Evolutionary conservation across 164 flowering plant species (phyloP), one percentile per base, ranked within the genome.

Genomic region (Chimonanthus praecox): DNA sequence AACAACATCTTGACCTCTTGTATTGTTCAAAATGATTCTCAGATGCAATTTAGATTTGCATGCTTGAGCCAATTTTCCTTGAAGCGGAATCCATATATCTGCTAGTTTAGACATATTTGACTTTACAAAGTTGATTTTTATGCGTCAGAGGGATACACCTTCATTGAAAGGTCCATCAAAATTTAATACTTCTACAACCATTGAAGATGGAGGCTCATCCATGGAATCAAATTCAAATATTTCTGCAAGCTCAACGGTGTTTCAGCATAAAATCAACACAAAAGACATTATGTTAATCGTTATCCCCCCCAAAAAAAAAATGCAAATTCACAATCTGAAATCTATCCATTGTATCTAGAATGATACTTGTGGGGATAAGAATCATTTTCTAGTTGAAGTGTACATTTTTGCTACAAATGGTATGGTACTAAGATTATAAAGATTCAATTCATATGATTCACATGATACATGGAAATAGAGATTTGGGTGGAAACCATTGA

Each of bases 161-260:
- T 95, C 96, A 81, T 88, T 90, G 76, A 95, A 92, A 69, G 98
- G 99, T 58, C 97, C 99, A 86, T 95, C 99, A 85, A 95, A 94
- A 85, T 92, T 97, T 78, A 72, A 95, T 75, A 92, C 92, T 86
- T 92, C 98, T 62, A 94, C 87, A 70, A 85, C 92, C 82, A 95
- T 78, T 75, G 85, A 77, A 69, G 99, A 95, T 71, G 99, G 99
- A 67, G 96, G 93, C 33, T 95, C 98, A 69, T 89, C 94, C 97
- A 90, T 95, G 65, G 99, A 98, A 84, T 95, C 98, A 83, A 95
- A 95, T 80, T 92, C 99, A 84, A 91, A 92, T 82, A 95, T 90
- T 83, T 95, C 99, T 95, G 92, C 83, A 86, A 65, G 45, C 62
- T 33, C 71, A 81, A 51, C 58, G 80, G 20, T 9, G 18, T 16